Percentiles rank a stretch among this genome's conserved stretches.
These are phyloP conservation scores for Macrocybe gigantea DNA, from an alignment of 768 basidiomycete species.

Conservation along the genomic window DNA sequence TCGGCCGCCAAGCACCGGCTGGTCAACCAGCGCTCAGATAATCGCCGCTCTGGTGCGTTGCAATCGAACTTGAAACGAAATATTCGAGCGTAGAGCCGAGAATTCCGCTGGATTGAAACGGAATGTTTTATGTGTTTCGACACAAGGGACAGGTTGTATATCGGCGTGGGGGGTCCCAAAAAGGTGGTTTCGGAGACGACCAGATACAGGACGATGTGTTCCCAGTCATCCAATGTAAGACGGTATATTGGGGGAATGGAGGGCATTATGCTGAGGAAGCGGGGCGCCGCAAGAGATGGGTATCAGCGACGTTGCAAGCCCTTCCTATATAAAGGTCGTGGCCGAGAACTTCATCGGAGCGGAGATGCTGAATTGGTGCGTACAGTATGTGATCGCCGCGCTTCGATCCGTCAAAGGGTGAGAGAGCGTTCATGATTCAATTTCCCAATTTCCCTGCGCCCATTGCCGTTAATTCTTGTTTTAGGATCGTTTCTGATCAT, in stretches of 20 bases:
- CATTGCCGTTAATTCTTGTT: too few relatives aligned
- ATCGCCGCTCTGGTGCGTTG: constrained; percentile 31
- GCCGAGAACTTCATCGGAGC: constrained; percentile 7
- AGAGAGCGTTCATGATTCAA: not conserved
- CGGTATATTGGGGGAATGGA: constrained; percentile 11
- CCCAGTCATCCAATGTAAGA: constrained; percentile 24
- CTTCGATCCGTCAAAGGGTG: constrained; percentile 11
- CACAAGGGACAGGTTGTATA: constrained; percentile 32
- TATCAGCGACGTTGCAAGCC: not conserved
- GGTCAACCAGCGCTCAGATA: constrained; percentile 29
- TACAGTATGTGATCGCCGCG: constrained; percentile 12
- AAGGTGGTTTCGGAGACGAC: constrained; percentile 24
- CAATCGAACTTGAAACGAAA: constrained; percentile 41
- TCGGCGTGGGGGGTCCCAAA: constrained; percentile 36
- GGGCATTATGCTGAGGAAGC: constrained; percentile 9
- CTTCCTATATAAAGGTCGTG: not conserved
- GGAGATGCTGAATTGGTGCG: constrained; percentile 5
- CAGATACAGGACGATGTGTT: constrained; percentile 37
- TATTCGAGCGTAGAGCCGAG: constrained; percentile 34
- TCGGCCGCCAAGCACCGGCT: constrained; percentile 33
- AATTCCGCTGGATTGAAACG: constrained; percentile 28
- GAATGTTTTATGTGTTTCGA: constrained; percentile 28
- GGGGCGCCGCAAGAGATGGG: constrained; percentile 5
- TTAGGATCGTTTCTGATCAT: too few relatives aligned
- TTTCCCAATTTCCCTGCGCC: too few relatives aligned